Conservation (phyloP, 805 yeast species). For the Schizosaccharomyces lindneri region DNA sequence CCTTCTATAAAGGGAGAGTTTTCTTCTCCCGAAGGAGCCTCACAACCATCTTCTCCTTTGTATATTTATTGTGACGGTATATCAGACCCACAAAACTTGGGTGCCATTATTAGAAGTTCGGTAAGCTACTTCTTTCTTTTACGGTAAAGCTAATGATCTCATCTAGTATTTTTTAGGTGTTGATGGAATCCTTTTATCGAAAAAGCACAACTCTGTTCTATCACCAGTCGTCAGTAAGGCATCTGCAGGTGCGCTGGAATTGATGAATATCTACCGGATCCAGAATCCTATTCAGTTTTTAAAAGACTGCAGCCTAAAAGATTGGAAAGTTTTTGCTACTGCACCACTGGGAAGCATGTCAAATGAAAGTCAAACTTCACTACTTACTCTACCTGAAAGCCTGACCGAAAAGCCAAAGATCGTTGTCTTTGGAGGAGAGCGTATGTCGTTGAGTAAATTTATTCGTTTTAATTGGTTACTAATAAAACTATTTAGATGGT, state of each 20-base stretch:
- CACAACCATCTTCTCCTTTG: background rate
- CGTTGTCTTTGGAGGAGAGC: background rate
- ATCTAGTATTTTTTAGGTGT: background rate
- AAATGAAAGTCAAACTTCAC: background rate
- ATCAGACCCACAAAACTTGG: background rate
- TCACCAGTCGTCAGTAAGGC: conserved; percentile 1
- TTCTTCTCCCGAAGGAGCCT: too few relatives aligned
- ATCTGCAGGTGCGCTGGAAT: background rate
- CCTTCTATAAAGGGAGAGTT: too few relatives aligned
- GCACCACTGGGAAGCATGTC: background rate
- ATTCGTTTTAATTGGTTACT: background rate
- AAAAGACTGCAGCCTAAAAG: background rate
- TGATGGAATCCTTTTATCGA: background rate
- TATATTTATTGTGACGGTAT: background rate
- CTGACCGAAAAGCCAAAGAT: background rate
- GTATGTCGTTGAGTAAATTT: background rate
- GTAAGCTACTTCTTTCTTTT: background rate
- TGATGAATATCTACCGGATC: background rate
- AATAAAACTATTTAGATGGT: background rate
- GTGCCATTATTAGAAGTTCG: background rate
- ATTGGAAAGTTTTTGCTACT: background rate
- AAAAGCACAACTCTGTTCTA: background rate
- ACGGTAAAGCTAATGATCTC: background rate
- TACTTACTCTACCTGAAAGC: background rate
- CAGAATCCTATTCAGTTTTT: background rate